Conservation (phyloP, 306 rosid genomes). For the Leucaena leucocephala region DNA sequence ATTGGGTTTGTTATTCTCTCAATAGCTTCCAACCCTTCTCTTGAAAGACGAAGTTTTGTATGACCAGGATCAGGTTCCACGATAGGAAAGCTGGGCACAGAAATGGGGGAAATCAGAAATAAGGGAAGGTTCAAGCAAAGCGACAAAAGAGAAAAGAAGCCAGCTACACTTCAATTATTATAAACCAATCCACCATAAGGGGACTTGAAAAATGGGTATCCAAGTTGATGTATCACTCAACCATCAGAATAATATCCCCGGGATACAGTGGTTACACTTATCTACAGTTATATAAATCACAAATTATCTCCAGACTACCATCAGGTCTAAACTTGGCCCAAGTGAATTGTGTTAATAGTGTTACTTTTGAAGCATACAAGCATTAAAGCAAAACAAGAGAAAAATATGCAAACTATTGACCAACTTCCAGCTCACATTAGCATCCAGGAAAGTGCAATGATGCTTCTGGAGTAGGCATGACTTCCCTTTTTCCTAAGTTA, state of each 20-base stretch:
- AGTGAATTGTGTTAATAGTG: not conserved
- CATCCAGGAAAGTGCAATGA: not conserved
- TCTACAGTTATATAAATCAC: slow-evolving; percentile 7
- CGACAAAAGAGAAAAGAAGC: not conserved
- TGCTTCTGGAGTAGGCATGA: not conserved
- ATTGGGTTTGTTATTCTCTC: slow-evolving; percentile 81
- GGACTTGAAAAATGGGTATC: not conserved
- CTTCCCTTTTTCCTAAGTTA: not conserved
- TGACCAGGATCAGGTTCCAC: slow-evolving; percentile 94
- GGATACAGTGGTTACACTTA: slow-evolving; percentile 26
- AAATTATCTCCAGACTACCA: not conserved
- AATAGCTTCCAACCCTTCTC: slow-evolving; percentile 88
- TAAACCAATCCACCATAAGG: not conserved
- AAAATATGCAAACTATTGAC: not conserved
- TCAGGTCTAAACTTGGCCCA: slow-evolving; percentile 15
- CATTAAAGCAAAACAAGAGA: not conserved
- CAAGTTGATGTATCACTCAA: slow-evolving; percentile 13
- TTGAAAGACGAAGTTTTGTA: slow-evolving; percentile 88
- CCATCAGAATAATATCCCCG: not conserved
- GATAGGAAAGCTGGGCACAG: slow-evolving; percentile 72
- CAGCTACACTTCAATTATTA: not conserved
- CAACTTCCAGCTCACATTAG: not conserved
- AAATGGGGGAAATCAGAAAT: slow-evolving; percentile 40
- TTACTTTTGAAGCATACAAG: not conserved
- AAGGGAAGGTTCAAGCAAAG: not conserved